phyloP scores from a whole-genome alignment of 371 early-diverging fungal genomes.

The Thermomucor indicae-seudaticae region DNA sequence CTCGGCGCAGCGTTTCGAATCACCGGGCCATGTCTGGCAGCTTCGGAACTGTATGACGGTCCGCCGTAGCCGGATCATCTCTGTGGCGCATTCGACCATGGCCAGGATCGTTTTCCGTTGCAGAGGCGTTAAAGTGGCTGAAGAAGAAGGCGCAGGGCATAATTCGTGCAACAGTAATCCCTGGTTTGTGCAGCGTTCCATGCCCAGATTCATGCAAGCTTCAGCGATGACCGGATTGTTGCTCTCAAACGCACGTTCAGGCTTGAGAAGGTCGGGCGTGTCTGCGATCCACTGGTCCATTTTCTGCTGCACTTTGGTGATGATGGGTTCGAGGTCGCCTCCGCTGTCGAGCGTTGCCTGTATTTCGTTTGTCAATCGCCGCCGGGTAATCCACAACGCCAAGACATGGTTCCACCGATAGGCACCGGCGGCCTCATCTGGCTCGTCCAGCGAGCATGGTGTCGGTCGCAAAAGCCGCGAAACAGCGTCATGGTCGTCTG shows the following conservation, averaged over 20 bases:
- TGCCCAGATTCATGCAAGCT: slow-evolving; percentile 11
- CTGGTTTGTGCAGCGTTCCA: slow-evolving; percentile 26
- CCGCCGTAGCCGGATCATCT: slow-evolving; percentile 18
- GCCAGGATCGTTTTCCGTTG: slow-evolving; percentile 14
- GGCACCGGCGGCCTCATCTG: slow-evolving; percentile 18
- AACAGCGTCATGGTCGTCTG: slow-evolving; percentile 22
- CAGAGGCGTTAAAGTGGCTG: slow-evolving; percentile 3
- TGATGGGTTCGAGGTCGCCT: slow-evolving; percentile 7
- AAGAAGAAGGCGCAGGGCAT: slow-evolving; percentile 3
- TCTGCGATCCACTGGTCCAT: slow-evolving; percentile 10
- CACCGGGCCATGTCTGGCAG: slow-evolving; percentile 28
- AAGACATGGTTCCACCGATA: slow-evolving; percentile 21
- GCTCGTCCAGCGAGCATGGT: slow-evolving; percentile 25
- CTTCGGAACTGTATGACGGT: slow-evolving; percentile 11
- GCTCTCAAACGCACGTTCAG: slow-evolving; percentile 2
- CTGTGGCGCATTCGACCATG: slow-evolving; percentile 18
- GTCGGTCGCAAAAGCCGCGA: slow-evolving; percentile 10
- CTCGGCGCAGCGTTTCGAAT: slow-evolving; percentile 18
- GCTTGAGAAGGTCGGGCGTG: slow-evolving; percentile 10
- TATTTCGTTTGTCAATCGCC: slow-evolving; percentile 14
- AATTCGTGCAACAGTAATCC: slow-evolving; percentile 14
- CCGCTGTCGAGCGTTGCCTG: slow-evolving; percentile 6
- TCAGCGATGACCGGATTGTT: slow-evolving; percentile 9
- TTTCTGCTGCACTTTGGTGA: slow-evolving; percentile 4
- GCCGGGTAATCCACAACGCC: slow-evolving; percentile 23